Evolutionary conservation across 2,329 filamentous ascomycete species (phyloP).

Genomic region (Xylaria multiplex): DNA sequence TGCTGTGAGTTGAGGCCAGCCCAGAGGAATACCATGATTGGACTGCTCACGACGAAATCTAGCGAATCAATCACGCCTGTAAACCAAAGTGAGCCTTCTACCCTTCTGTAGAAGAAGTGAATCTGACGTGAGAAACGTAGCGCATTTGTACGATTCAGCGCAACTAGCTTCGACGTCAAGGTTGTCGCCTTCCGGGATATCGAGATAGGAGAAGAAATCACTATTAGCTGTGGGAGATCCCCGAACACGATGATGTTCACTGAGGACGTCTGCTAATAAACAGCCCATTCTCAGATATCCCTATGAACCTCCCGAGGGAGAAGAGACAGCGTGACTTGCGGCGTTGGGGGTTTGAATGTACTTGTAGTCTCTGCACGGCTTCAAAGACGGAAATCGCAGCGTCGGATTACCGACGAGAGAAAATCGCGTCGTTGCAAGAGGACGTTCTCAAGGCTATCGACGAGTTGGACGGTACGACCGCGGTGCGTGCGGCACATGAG

Average conservation of each 20-base stretch:
- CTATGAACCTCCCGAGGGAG: slow-evolving; percentile 44
- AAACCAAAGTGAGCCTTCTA: slow-evolving; percentile 49
- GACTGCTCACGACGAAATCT: slow-evolving; percentile 27
- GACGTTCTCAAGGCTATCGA: slow-evolving; percentile 45
- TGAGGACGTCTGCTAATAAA: not conserved
- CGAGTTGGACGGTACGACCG: slow-evolving; percentile 42
- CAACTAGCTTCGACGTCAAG: slow-evolving; percentile 42
- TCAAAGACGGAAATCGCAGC: slow-evolving; percentile 40
- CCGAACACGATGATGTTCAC: not conserved
- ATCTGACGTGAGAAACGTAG: slow-evolving; percentile 36
- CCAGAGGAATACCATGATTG: not conserved
- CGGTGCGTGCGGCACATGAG: slow-evolving; percentile 47
- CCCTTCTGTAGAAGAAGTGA: not conserved
- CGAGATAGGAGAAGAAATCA: slow-evolving; percentile 43
- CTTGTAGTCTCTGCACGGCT: slow-evolving; percentile 49
- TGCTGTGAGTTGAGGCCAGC: slow-evolving; percentile 34
- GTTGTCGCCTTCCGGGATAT: slow-evolving; percentile 43
- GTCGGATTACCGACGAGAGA: slow-evolving; percentile 48
- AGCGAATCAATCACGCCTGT: slow-evolving; percentile 51
- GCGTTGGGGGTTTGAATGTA: slow-evolving; percentile 51
- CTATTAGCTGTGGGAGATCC: slow-evolving; percentile 42
- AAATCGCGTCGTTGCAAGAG: slow-evolving; percentile 44
- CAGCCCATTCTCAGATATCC: slow-evolving; percentile 42
- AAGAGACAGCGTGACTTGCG: slow-evolving; percentile 44
- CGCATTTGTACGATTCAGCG: slow-evolving; percentile 48